Evolutionary conservation across 306 rosid genomes (phyloP).

Genomic region (Rosa persica): DNA sequence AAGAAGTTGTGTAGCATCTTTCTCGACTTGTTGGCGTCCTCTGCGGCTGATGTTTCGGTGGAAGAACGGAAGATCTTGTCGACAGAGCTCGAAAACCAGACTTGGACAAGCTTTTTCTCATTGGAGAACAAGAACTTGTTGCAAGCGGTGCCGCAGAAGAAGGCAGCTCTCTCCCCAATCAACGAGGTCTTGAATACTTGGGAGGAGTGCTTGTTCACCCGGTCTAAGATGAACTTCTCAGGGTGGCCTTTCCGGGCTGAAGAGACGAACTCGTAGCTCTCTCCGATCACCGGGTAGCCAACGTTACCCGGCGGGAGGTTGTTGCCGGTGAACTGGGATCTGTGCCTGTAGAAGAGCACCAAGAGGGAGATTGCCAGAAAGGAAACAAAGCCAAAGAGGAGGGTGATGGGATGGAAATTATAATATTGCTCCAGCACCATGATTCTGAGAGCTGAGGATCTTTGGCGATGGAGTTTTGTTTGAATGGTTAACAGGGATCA

Average conservation of each 20-base stretch:
- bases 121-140: conserved; percentile 47
- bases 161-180: conserved; percentile 41
- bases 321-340: conserved; percentile 9
- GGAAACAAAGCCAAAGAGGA: neutral
- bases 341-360: neutral
- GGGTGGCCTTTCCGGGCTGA: neutral
- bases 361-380: neutral
- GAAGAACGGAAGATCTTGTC: conserved; percentile 10
- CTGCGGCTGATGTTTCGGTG: neutral
- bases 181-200: conserved; percentile 46
- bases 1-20: neutral
- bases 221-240: conserved; percentile 31
- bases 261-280: conserved; percentile 39
- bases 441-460: neutral
- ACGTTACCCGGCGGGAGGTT: conserved; percentile 48
- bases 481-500: neutral
- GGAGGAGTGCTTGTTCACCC: conserved; percentile 30
- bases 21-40: neutral
- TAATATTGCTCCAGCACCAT: neutral
- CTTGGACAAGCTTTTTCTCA: conserved; percentile 42
- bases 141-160: conserved; percentile 43
- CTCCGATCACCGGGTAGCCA: conserved; percentile 54
- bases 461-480: neutral
- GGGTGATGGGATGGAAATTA: neutral
- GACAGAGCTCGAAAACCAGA: neutral